These are phyloP conservation scores for Protomyces inundatus DNA, from an alignment of 1,139 yeast genomes.

Conservation along the genomic window DNA sequence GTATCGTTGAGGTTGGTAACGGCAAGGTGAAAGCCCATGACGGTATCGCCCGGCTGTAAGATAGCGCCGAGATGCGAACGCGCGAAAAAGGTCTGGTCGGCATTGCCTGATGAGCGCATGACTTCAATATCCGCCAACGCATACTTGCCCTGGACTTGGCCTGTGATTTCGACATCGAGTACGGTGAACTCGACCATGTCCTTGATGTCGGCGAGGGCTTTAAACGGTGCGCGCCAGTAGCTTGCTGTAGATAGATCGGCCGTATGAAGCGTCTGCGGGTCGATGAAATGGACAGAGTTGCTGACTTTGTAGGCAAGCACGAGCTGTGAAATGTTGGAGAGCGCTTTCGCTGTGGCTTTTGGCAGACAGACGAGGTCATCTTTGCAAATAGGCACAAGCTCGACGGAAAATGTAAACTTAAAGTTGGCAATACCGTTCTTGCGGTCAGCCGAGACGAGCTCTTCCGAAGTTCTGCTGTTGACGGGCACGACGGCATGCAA, in stretches of 20 bases:
- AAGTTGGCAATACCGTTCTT: conserved; percentile 84
- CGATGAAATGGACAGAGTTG: conserved; percentile 77
- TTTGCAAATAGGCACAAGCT: conserved; percentile 94
- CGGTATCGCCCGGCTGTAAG: conserved; percentile 93
- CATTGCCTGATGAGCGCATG: conserved; percentile 74
- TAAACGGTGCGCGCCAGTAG: conserved; percentile 85
- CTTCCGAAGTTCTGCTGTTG: conserved; percentile 78
- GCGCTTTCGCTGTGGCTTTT: conserved; percentile 68
- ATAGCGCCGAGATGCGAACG: conserved; percentile 90
- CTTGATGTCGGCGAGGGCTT: conserved; percentile 67
- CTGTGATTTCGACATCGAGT: conserved; percentile 90
- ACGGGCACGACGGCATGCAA: conserved; percentile 82
- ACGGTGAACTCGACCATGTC: conserved; percentile 85
- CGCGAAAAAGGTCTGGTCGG: conserved; percentile 72
- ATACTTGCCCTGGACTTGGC: conserved; percentile 69
- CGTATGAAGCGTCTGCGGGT: conserved; percentile 71
- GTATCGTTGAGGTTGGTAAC: conserved; percentile 85
- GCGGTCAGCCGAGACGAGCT: conserved; percentile 83
- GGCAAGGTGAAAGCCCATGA: conserved; percentile 76
- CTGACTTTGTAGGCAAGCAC: conserved; percentile 81
- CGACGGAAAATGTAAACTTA: conserved; percentile 88
- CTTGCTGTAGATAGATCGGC: conserved; percentile 73
- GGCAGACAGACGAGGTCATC: conserved; percentile 93
- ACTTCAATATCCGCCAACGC: conserved; percentile 88
- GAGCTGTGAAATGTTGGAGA: conserved; percentile 72